Percentiles rank a stretch among this genome's conserved stretches.
These are phyloP conservation scores for Cynanchum wilfordii DNA, from an alignment of 257 asterid species.

Conservation along the genomic window DNA sequence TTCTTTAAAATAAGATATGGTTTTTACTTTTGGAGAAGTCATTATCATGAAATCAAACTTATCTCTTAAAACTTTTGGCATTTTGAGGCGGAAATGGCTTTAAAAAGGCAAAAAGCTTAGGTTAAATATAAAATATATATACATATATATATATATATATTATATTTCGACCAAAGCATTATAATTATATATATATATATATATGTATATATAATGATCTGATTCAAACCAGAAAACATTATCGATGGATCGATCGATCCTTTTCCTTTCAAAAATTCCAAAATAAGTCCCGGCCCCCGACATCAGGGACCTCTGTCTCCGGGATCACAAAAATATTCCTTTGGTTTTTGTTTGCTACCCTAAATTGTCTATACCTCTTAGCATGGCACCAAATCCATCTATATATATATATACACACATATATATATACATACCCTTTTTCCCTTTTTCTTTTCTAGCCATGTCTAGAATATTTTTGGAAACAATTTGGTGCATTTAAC, in stretches of 20 bases:
- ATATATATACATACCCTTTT: too few relatives aligned
- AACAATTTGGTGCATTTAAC: background rate
- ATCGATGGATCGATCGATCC: background rate
- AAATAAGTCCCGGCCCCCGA: background rate
- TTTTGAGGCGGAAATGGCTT: constrained; percentile 7
- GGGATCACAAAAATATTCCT: constrained; percentile 5
- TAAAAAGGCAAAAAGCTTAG: too few relatives aligned
- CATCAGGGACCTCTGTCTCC: constrained; percentile 9
- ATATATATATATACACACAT: too few relatives aligned
- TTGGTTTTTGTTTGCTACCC: background rate
- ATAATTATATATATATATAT: background rate
- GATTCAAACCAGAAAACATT: background rate
- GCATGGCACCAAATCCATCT: background rate
- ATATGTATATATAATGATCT: background rate
- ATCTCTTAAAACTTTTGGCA: constrained; percentile 14
- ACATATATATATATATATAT: background rate
- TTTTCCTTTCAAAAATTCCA: constrained; percentile 4
- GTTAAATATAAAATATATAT: too few relatives aligned
- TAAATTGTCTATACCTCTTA: background rate
- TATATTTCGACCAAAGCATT: background rate
- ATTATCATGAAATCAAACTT: constrained; percentile 9
- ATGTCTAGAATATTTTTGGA: background rate
- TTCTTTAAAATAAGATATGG: background rate
- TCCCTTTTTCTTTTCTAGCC: background rate
- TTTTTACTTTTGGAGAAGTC: constrained; percentile 5